Percentiles rank a stretch among this genome's conserved stretches.
Evolutionary conservation across 1,284 basidiomycete species (phyloP).

Genomic region (Flammula alnicola): DNA sequence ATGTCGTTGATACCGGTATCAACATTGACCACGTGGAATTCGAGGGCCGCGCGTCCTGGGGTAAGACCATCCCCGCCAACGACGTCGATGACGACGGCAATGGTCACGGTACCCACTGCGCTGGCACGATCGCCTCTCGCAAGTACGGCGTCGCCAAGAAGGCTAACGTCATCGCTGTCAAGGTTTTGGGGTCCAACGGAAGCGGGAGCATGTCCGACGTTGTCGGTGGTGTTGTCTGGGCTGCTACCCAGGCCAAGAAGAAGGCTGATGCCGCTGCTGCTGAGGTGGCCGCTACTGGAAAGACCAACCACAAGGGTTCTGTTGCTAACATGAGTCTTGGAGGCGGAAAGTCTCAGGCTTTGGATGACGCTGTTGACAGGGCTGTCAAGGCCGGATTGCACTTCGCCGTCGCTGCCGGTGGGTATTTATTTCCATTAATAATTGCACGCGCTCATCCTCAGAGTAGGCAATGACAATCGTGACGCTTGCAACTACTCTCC

Average conservation of each 20-base stretch:
- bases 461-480: slow-evolving; percentile 62
- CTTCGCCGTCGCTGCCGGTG: slow-evolving; percentile 94
- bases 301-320: slow-evolving; percentile 88
- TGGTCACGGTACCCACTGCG: slow-evolving; percentile 82
- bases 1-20: slow-evolving; percentile 87
- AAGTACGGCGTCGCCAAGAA: slow-evolving; percentile 95
- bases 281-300: slow-evolving; percentile 67
- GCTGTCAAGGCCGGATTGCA: slow-evolving; percentile 88
- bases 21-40: slow-evolving; percentile 89
- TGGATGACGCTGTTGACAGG: slow-evolving; percentile 86
- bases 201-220: slow-evolving; percentile 98
- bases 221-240: slow-evolving; percentile 87
- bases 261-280: slow-evolving; percentile 64
- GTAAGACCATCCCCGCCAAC: slow-evolving; percentile 80
- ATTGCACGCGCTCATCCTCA: not conserved
- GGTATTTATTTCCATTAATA: slow-evolving; percentile 27
- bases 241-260: slow-evolving; percentile 64
- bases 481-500: slow-evolving; percentile 87
- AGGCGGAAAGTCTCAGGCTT: slow-evolving; percentile 89
- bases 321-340: slow-evolving; percentile 99
- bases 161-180: slow-evolving; percentile 93
- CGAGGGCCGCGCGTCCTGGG: slow-evolving; percentile 85
- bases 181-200: slow-evolving; percentile 94
- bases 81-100: slow-evolving; percentile 80
- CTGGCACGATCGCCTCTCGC: slow-evolving; percentile 79